Evolutionary conservation across 1,139 yeast genomes (phyloP), one percentile per base, ranked within the genome.

Genomic region (Ogataea hybrid): DNA sequence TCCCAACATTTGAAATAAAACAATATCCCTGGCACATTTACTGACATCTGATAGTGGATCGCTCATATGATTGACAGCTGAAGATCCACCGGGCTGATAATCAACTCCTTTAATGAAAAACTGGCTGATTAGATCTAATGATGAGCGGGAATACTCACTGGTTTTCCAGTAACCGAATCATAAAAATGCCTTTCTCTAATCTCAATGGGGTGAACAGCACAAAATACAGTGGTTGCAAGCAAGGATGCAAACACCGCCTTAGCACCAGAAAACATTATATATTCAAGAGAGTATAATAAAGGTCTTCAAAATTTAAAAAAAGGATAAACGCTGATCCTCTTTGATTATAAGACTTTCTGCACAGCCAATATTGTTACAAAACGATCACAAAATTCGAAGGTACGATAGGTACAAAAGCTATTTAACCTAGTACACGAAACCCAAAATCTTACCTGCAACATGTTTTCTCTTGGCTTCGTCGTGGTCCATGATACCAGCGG

Each of bases 391-490:
- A 6, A 28, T 12, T 14, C 17, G 11, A 28, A 10, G 12, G 11
- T 14, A 14, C 7, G 8, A 9, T 15, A 31, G 18, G 6, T 21
- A 30, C 14, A 10, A 17, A 49, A 18, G 20, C 20, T 18, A 18
- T 18, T 6, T 18, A 18, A 2, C 36, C 68, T 83, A 88, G 79
- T 90, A 90, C 56, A 90, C 96, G 72, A 86, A 90, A 65, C 97
- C 97, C 67, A 90, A 81, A 67, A 90, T 84, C 77, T 90, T 90
- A 72, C 97, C 97, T 61, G 97, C 88, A 62, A 90, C 97, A 74
- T 92, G 97, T 86, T 92, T 92, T 84, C 97, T 86, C 83, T 97
- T 89, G 63, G 98, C 98, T 79, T 92, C 98, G 78, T 92, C 98
- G 77, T 92, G 98, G 79, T 92, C 97, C 96, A 92, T 89, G 63